phyloP scores from a whole-genome alignment of 1,284 basidiomycete genomes.

The Puccinia coronata region DNA sequence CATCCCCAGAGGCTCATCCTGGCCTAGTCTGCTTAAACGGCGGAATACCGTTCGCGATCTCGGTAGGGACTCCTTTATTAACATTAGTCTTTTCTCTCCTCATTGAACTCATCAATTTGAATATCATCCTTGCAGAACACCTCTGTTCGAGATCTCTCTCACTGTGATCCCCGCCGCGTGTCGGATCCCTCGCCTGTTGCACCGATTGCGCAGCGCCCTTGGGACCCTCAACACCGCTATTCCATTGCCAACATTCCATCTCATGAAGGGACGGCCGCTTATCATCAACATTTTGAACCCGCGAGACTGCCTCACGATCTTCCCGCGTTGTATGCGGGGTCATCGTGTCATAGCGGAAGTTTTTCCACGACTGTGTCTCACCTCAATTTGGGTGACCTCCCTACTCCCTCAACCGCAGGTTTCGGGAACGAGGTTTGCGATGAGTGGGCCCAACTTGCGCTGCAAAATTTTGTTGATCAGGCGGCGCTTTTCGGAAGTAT shows the following conservation, averaged over 20 bases:
- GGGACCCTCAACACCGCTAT: slow-evolving; percentile 37
- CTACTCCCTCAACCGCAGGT: slow-evolving; percentile 17
- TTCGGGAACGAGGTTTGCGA: slow-evolving; percentile 19
- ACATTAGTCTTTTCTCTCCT: neutral
- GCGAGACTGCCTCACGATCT: neutral
- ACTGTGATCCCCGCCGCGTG: slow-evolving; percentile 12
- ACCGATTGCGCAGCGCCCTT: slow-evolving; percentile 40
- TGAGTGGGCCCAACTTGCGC: neutral
- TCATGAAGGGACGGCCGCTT: neutral
- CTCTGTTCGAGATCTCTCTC: neutral
- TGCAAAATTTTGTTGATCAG: neutral
- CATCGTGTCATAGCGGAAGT: slow-evolving; percentile 15
- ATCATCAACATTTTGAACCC: neutral
- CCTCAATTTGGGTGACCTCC: slow-evolving; percentile 10
- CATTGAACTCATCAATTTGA: too few species aligned
- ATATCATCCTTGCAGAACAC: neutral
- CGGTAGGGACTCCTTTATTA: slow-evolving; percentile 2
- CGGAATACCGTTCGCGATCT: neutral
- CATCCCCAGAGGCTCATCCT: neutral
- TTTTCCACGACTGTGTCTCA: slow-evolving; percentile 35
- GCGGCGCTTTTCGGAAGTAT: neutral
- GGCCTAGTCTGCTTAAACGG: neutral
- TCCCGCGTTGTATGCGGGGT: neutral
- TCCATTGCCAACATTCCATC: slow-evolving; percentile 20
- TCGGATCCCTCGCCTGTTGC: slow-evolving; percentile 43